Evolutionary conservation across 306 rosid genomes (phyloP).

Genomic region (Cucurbita ficifolia): DNA sequence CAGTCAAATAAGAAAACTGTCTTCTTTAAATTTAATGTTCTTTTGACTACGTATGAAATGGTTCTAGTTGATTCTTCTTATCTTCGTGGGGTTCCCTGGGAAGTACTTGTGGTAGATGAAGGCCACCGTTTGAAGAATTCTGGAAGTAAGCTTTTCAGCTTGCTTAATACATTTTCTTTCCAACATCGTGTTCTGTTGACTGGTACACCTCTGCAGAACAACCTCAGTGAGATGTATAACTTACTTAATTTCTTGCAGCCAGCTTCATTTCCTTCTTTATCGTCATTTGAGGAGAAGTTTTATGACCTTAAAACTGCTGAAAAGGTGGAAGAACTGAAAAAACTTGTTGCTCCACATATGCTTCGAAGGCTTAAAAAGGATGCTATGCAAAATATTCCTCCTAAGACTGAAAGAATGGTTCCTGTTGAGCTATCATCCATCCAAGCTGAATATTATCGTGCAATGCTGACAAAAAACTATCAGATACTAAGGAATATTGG

Average conservation of each 20-base stretch:
- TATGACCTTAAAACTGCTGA: constrained; percentile 92
- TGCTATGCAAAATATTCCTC: constrained; percentile 98
- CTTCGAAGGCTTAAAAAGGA: constrained; percentile 97
- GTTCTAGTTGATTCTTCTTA: constrained; percentile 90
- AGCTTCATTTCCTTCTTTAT: constrained; percentile 85
- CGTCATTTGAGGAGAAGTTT: constrained; percentile 88
- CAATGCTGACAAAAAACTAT: constrained; percentile 97
- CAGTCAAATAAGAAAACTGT: constrained; percentile 52
- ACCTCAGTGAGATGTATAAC: constrained; percentile 97
- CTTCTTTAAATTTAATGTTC: constrained; percentile 79
- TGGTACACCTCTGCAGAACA: constrained; percentile 98
- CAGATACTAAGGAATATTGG: constrained; percentile 88
- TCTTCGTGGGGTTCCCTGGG: constrained; percentile 98
- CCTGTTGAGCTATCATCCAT: constrained; percentile 97
- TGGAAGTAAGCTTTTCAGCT: constrained; percentile 93
- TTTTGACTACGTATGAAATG: constrained; percentile 95
- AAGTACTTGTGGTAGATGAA: constrained; percentile 96
- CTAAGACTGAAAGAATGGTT: constrained; percentile 99
- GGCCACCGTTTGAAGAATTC: constrained; percentile 97
- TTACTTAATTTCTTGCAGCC: constrained; percentile 98
- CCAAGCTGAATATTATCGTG: constrained; percentile 99
- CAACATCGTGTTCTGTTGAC: constrained; percentile 96
- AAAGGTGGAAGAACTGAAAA: constrained; percentile 91
- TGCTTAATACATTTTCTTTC: constrained; percentile 85
- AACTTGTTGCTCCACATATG: constrained; percentile 99